Evolutionary conservation across 176 grass and related monocot species (phyloP).

Genomic region (Eleusine indica): DNA sequence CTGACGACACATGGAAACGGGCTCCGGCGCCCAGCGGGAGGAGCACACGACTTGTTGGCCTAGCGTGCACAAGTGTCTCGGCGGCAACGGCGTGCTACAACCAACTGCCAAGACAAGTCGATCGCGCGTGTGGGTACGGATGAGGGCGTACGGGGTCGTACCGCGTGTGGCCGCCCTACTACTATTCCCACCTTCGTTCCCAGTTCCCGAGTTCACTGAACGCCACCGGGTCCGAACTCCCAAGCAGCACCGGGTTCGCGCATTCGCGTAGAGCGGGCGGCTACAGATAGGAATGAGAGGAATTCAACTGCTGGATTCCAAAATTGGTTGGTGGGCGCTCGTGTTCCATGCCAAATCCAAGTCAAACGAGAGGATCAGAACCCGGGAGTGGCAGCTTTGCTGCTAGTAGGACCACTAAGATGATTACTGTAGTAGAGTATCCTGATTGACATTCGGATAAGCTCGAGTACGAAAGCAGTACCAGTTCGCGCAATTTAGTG

Average conservation of each 20-base stretch:
- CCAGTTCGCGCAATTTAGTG: background rate
- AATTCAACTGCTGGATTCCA: background rate
- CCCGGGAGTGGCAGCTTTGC: no score
- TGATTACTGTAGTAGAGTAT: no score
- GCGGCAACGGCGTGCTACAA: constrained; percentile 43
- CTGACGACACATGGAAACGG: background rate
- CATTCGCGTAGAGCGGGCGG: background rate
- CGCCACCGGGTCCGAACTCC: background rate
- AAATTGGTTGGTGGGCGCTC: background rate
- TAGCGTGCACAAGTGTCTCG: constrained; percentile 16
- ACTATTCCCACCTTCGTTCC: background rate
- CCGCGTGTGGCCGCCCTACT: background rate
- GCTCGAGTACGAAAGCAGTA: background rate
- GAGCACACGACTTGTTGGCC: background rate
- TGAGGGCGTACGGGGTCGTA: constrained; percentile 34
- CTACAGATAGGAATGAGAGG: background rate
- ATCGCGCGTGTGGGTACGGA: constrained; percentile 10
- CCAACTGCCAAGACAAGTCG: background rate
- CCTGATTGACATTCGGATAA: background rate
- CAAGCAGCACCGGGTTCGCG: background rate
- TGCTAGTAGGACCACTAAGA: no score
- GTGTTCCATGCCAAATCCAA: background rate
- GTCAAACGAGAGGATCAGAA: background rate
- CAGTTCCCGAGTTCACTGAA: background rate
- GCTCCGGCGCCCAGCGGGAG: background rate